These are phyloP conservation scores for Neofusicoccum sp. DNA, from an alignment of 2,329 filamentous ascomycete species.

Conservation along the genomic window DNA sequence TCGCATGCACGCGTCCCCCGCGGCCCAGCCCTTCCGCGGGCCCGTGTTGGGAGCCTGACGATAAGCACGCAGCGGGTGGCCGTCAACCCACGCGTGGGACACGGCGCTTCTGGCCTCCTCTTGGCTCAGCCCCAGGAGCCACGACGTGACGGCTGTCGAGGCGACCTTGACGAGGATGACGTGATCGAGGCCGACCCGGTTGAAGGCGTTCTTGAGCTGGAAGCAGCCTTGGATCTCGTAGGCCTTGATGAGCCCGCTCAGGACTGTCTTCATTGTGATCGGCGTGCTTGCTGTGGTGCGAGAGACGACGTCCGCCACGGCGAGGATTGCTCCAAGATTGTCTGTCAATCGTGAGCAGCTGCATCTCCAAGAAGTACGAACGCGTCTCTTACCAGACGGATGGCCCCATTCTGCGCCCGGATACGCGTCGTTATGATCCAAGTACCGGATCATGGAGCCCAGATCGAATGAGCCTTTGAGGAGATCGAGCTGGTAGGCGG, in stretches of 20 bases:
- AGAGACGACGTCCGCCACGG: slow-evolving; percentile 95
- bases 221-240: slow-evolving; percentile 98
- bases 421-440: slow-evolving; percentile 99
- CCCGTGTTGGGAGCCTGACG: slow-evolving; percentile 98
- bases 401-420: slow-evolving; percentile 98
- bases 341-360: slow-evolving; percentile 51
- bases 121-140: slow-evolving; percentile 88
- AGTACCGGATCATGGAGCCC: slow-evolving; percentile 96
- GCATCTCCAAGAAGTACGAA: no score
- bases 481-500: slow-evolving; percentile 89
- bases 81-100: slow-evolving; percentile 96
- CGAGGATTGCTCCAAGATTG: slow-evolving; percentile 94
- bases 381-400: slow-evolving; percentile 69
- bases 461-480: slow-evolving; percentile 98
- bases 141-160: slow-evolving; percentile 87
- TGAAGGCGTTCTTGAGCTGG: slow-evolving; percentile 96
- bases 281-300: slow-evolving; percentile 88
- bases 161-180: slow-evolving; percentile 98
- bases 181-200: slow-evolving; percentile 97
- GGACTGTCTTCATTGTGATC: slow-evolving; percentile 71
- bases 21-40: slow-evolving; percentile 98
- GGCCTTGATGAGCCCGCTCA: slow-evolving; percentile 98
- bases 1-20: slow-evolving; percentile 94
- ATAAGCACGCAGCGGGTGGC: slow-evolving; percentile 94
- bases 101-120: slow-evolving; percentile 91